Evolutionary conservation across 345 rosid genomes (phyloP), one percentile per base, ranked within the genome.

Genomic region (Rhodomyrtus tomentosa): DNA sequence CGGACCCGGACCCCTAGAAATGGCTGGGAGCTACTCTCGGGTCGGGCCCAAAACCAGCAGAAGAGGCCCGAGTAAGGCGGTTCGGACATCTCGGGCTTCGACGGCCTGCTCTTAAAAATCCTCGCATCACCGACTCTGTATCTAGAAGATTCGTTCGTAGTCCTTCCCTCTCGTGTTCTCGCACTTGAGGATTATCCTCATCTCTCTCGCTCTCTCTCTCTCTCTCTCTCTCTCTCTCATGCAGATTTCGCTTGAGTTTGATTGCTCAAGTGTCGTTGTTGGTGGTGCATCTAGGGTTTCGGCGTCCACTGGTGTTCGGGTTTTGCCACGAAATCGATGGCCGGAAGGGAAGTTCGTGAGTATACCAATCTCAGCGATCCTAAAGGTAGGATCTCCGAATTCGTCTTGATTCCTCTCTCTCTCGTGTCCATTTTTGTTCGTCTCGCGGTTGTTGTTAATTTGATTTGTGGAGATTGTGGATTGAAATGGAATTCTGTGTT

Each of bases 301-400:
- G 55, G 55, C 10, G 76, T 25, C 27, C 51, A 4, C 11, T 6
- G 48, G 59, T 25, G 83, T 29, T 56, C 54, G 48, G n/a, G 49
- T 62, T 27, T 10, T 4, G 42, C 15, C 42, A 16, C 45, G 22
- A 73, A 73, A 50, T 68, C 51, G 12, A 97, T 97, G 98, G 93
- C 99, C 25, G 99, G 99, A 82, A 95, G 98, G 85, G 99, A 95
- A 93, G 99, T 95, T 72, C 90, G 95, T 27, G 99, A 97, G 82
- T 95, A 95, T 91, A 97, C 99, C 85, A 97, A 97, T 88, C 99
- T 97, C 82, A 88, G 91, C 81, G 98, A 97, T 87, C 98, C 98
- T 29, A 97, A 97, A 94, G 98, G 98, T 92, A 86, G 73, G 45
- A 0, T 40, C 81, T 56, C n/a, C 5, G 29, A 62, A n/a, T 1